Evolutionary conservation across 257 asterid genomes (phyloP).

Genomic region (Solanum dulcamara): DNA sequence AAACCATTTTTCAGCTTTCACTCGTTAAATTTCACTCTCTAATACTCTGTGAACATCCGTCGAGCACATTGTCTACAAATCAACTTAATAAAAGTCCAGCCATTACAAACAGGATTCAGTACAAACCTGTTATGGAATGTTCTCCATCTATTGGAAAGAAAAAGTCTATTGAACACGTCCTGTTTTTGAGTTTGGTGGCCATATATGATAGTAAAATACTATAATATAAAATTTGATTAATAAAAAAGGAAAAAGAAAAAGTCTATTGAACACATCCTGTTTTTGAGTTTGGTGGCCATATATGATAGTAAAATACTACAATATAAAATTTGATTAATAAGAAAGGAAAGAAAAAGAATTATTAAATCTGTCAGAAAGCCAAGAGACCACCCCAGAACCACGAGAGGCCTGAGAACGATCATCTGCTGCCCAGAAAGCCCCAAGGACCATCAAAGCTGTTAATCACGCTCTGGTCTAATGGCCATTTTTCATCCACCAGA

Average conservation of each 20-base stretch:
- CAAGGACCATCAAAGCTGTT: not conserved
- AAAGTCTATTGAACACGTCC: too few relatives aligned
- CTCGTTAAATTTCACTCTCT: conserved; percentile 62
- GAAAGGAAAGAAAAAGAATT: not conserved
- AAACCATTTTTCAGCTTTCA: conserved; percentile 48
- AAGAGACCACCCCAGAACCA: not conserved
- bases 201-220: not conserved
- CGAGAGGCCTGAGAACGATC: not conserved
- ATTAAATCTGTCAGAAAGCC: not conserved
- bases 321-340: not conserved
- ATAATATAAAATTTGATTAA: too few relatives aligned
- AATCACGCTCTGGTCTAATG: not conserved
- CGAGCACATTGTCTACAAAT: not conserved
- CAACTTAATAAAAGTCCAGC: not conserved
- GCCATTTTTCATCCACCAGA: not conserved
- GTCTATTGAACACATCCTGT: too few relatives aligned
- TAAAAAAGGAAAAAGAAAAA: too few relatives aligned
- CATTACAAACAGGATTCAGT: not conserved
- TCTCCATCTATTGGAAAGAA: too few relatives aligned
- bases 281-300: too few relatives aligned
- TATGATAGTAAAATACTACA: not conserved
- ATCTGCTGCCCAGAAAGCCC: not conserved
- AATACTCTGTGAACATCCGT: not conserved
- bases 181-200: not conserved
- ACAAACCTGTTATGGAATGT: not conserved